Percentiles rank a stretch among this genome's conserved stretches.
These are phyloP conservation scores for Straminergon stramineum DNA, from an alignment of 225 moss, liverwort and hornwort species.

Conservation along the genomic window DNA sequence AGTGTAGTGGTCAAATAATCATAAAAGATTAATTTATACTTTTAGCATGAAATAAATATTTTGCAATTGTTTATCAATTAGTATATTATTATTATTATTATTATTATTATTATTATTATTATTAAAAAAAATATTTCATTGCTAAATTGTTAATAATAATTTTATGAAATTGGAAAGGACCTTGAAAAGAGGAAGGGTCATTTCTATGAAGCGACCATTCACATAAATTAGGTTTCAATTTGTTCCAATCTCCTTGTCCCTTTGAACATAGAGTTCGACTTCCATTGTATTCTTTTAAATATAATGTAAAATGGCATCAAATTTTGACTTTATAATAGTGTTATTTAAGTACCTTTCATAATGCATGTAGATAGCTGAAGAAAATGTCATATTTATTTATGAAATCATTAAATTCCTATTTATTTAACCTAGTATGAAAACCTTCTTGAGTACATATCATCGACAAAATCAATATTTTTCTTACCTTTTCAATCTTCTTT, in stretches of 20 bases:
- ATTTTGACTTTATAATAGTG: too few relatives aligned
- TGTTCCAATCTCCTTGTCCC: neutral
- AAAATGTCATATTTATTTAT: neutral
- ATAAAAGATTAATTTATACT: neutral
- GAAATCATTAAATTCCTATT: too few relatives aligned
- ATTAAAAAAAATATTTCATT: neutral
- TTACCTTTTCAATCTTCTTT: neutral
- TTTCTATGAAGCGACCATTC: neutral
- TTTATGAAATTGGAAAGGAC: too few relatives aligned
- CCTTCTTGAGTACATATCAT: neutral
- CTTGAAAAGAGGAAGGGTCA: neutral
- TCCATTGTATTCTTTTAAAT: accelerated
- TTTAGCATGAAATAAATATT: too few relatives aligned
- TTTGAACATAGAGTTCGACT: accelerated
- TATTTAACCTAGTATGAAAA: too few relatives aligned
- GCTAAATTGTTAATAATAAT: neutral
- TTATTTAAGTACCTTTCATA: too few relatives aligned
- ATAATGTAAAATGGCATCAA: neutral
- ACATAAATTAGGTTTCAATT: neutral
- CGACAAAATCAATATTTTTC: neutral
- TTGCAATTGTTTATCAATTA: accelerated
- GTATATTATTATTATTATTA: too few relatives aligned
- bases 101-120: too few relatives aligned
- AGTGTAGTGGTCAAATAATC: too few relatives aligned
- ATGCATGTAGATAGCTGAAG: too few relatives aligned